Evolutionary conservation across 2,329 filamentous ascomycete genomes (phyloP), one percentile per base, ranked within the genome.

Genomic region (Magnaporthales sp.): DNA sequence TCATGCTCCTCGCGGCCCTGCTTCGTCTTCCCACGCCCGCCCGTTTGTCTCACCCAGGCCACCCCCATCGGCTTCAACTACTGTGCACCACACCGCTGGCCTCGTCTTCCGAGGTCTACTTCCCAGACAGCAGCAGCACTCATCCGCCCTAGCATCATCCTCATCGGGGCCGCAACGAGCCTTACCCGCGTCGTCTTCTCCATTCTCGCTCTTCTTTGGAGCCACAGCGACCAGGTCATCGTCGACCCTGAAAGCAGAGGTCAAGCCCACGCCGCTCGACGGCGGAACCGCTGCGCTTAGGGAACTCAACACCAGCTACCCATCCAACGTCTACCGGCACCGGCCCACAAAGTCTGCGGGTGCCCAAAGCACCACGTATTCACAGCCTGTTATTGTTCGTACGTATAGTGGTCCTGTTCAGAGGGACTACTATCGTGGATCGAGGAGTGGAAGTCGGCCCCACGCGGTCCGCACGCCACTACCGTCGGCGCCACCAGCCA

Each of bases 321-420:
- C 85, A 6, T 84, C 82, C 8, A 71, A 71, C 2, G 71, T 73
- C 32, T 71, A 71, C 64, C 81, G 82, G 61, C 84, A 84, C 73
- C 82, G 80, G 69, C 86, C 84, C 78, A 78, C 83, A 68, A 84
- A 86, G 74, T 84, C 84, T 27, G 81, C 82, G 13, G 82, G 83
- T 11, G 81, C 85, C 22, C 80, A 83, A 71, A 86, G 77, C 75
- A 85, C 80, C 70, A 88, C 85, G 54, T 87, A 86, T 72, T 87
- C 84, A 3, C 85, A 88, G 69, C 87, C 87, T n/a, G 85, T 89
- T 67, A 84, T 89, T 54, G 87, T 89, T 27, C 82, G 86, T 67
- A 89, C 86, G 63, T 89, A 89, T 72, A 86, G 84, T 60, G 82
- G 84, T 1, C 80, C 80, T 1, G 70, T 76, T 13, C 74, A 76